A percentile compares a stretch with the other conserved stretches of the same genome.
Evolutionary conservation across 1,284 basidiomycete species (phyloP).

Genomic region (Papiliotrema fonsecae): DNA sequence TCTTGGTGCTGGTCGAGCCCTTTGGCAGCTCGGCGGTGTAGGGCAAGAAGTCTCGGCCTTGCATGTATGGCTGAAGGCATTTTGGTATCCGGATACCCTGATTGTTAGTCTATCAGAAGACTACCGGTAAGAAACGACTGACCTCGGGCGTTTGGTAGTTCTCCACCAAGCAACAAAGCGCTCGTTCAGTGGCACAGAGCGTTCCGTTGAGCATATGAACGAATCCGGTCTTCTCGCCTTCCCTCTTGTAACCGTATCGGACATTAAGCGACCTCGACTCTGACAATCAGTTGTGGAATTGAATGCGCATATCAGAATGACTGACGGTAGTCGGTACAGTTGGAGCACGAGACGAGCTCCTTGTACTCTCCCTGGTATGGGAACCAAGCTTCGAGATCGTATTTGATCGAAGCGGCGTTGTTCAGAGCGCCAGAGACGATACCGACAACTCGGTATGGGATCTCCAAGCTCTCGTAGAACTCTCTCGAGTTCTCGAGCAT

Average conservation of each 20-base stretch:
- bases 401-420: constrained; percentile 94
- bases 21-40: constrained; percentile 51
- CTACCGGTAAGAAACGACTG: constrained; percentile 29
- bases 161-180: constrained; percentile 95
- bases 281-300: constrained; percentile 43
- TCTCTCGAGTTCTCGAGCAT: constrained; percentile 88
- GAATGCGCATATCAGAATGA: constrained; percentile 19
- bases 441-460: constrained; percentile 89
- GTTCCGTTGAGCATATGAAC: constrained; percentile 99
- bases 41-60: constrained; percentile 87
- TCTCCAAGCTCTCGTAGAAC: constrained; percentile 89
- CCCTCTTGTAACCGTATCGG: constrained; percentile 79
- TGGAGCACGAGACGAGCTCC: constrained; percentile 86
- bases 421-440: constrained; percentile 97
- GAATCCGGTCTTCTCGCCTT: constrained; percentile 80
- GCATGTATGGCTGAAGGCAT: constrained; percentile 88
- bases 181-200: constrained; percentile 91
- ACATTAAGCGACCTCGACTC: constrained; percentile 87
- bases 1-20: constrained; percentile 36
- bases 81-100: constrained; percentile 86
- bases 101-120: neutral
- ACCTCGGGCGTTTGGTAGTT: constrained; percentile 96
- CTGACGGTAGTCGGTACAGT: constrained; percentile 92
- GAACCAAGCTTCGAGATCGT: constrained; percentile 98
- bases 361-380: constrained; percentile 96